phyloP scores from a whole-genome alignment of 1,284 basidiomycete genomes.

The Cryptococcus neoformans region DNA sequence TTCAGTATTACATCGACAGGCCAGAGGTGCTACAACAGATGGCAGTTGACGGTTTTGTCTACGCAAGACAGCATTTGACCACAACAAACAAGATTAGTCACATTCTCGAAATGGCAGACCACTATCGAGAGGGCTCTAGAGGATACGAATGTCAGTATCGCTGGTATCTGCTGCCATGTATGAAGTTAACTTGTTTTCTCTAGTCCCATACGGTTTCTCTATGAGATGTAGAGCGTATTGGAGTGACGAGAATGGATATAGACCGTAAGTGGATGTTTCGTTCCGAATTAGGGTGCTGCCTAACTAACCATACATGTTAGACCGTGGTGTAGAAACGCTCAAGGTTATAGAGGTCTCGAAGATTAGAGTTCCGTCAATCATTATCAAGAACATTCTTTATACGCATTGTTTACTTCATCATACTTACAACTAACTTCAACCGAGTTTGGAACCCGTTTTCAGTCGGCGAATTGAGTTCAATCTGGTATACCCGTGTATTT shows the following conservation, averaged over 20 bases:
- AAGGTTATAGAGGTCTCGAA: background rate
- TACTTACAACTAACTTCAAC: too few species aligned
- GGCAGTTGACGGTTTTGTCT: slow-evolving; percentile 42
- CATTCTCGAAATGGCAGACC: slow-evolving; percentile 37
- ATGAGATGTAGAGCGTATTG: slow-evolving; percentile 43
- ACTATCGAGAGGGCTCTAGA: slow-evolving; percentile 32
- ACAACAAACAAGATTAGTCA: slow-evolving; percentile 41
- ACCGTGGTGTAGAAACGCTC: background rate
- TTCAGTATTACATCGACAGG: slow-evolving; percentile 30
- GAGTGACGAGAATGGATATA: slow-evolving; percentile 22
- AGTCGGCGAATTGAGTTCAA: too few species aligned
- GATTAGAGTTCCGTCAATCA: too few species aligned
- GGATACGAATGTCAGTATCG: slow-evolving; percentile 42
- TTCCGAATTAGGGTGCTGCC: background rate
- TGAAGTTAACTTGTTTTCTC: background rate
- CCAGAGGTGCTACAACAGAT: slow-evolving; percentile 41
- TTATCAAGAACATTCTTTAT: too few species aligned
- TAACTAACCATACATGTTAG: background rate
- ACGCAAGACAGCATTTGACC: slow-evolving; percentile 41
- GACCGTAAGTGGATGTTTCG: slow-evolving; percentile 23
- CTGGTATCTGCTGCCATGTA: background rate
- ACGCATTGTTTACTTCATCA: too few species aligned
- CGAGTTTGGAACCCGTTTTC: too few species aligned
- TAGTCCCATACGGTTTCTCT: slow-evolving; percentile 41
- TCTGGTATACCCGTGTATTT: too few species aligned